Evolutionary conservation across 257 asterid species (phyloP), one percentile per base, ranked within the genome.

Genomic region (Penstemon davidsonii): DNA sequence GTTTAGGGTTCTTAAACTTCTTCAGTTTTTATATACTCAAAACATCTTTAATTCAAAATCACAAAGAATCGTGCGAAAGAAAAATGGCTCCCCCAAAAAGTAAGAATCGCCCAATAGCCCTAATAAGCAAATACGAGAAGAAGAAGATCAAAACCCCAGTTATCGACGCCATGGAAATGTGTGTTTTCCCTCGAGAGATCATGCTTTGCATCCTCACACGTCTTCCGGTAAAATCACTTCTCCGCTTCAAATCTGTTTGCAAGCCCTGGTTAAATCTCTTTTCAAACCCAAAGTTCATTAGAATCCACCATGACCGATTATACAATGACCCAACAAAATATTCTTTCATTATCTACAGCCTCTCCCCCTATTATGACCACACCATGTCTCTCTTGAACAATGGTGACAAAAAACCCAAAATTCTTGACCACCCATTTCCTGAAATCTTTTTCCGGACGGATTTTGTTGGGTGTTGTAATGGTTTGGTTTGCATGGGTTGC

Each of bases 221-320:
- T 7, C 25, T 38, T 9, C 63, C 63, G 2, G 47, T 39, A 9
- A 58, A 58, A 12, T 38, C 46, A 3, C 45, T 58, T 1, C 19
- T 58, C 33, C 63, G 46, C 8, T 58, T 58, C 63, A 58, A 58
- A 37, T 58, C 47, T 9, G 63, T 38, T 11, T 58, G 46, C 63
- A 39, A 58, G 46, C 9, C 42, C 7, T 36, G 61, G 61, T 56
- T 41, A 13, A 33, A 56, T 41, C 42, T 58, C 5, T 38, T 58
- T 58, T 15, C 63, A 18, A 38, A 13, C 9, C 25, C 19, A 11
- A n/a, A 38, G 46, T 58, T 58, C 63, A 58, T 58, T 9, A 58
- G 10, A n/a, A 37, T 58, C 46, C 46, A 58, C 63, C 8, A 12
- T 15, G 46, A 58, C 39, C 63, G 2, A 6, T 11, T 58, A 10